Conservation (phyloP, 148 eudicot genomes). For the Hydrangea macrophylla region DNA sequence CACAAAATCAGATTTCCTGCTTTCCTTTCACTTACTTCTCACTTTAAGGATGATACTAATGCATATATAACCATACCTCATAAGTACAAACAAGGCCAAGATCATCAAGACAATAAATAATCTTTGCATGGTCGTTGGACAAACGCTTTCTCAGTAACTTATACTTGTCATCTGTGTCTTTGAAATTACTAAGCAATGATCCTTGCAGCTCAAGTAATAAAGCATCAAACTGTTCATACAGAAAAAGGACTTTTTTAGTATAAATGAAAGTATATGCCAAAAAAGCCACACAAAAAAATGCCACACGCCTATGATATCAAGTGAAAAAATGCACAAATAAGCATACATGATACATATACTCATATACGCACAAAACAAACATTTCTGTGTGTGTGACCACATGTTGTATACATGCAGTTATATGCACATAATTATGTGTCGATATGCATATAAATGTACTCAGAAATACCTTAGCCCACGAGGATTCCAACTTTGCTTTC, state of each 20-base stretch:
- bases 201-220: conserved; percentile 31
- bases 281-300: neutral
- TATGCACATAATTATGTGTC: neutral
- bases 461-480: conserved; percentile 39
- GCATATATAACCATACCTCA: conserved; percentile 39
- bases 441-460: neutral
- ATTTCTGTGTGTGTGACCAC: no score
- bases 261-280: no score
- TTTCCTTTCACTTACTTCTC: conserved; percentile 1
- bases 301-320: neutral
- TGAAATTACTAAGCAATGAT: conserved; percentile 26
- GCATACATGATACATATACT: neutral
- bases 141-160: conserved; percentile 34
- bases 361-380: neutral
- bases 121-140: conserved; percentile 36
- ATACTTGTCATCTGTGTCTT: conserved; percentile 29
- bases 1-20: neutral
- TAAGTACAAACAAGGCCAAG: conserved; percentile 52
- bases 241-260: no score
- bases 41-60: neutral
- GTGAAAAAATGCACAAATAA: neutral
- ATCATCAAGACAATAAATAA: conserved; percentile 55
- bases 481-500: conserved; percentile 36
- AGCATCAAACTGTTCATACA: conserved; percentile 43
- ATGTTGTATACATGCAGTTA: neutral